phyloP scores from a whole-genome alignment of 169 alveolate genomes.

The Plasmodium coatneyi region DNA sequence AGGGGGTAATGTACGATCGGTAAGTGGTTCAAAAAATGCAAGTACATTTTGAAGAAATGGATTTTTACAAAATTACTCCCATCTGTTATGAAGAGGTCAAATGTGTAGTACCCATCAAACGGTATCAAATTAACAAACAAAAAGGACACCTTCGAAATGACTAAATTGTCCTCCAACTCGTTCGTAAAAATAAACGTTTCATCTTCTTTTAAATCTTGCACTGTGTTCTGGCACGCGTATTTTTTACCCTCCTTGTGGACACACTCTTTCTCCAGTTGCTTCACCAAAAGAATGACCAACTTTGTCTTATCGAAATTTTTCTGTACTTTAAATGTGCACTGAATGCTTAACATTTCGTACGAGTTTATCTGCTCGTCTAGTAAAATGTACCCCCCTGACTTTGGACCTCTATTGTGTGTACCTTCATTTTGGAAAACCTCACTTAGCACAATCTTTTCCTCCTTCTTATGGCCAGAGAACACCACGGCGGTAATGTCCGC shows the following conservation, averaged over 20 bases:
- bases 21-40: slow-evolving; percentile 25
- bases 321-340: slow-evolving; percentile 10
- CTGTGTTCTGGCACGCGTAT: background rate
- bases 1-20: slow-evolving; percentile 24
- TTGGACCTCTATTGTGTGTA: background rate
- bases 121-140: slow-evolving; percentile 36
- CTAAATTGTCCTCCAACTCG: slow-evolving; percentile 5
- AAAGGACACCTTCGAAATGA: slow-evolving; percentile 32
- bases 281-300: slow-evolving; percentile 11
- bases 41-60: slow-evolving; percentile 18
- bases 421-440: background rate
- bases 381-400: slow-evolving; percentile 1
- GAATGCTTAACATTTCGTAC: slow-evolving; percentile 12
- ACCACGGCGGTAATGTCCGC: slow-evolving; percentile 2
- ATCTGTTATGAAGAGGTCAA: slow-evolving; percentile 36
- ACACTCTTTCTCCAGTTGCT: slow-evolving; percentile 1
- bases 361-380: background rate
- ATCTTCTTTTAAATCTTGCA: slow-evolving; percentile 28
- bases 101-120: slow-evolving; percentile 25
- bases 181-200: slow-evolving; percentile 62
- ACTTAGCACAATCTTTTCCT: background rate
- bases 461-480: background rate
- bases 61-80: slow-evolving; percentile 14
- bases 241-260: background rate
- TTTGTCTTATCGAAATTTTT: slow-evolving; percentile 7